Evolutionary conservation across 202 grass and related monocot genomes (phyloP).

Genomic region (Schoenoplectus triqueter): DNA sequence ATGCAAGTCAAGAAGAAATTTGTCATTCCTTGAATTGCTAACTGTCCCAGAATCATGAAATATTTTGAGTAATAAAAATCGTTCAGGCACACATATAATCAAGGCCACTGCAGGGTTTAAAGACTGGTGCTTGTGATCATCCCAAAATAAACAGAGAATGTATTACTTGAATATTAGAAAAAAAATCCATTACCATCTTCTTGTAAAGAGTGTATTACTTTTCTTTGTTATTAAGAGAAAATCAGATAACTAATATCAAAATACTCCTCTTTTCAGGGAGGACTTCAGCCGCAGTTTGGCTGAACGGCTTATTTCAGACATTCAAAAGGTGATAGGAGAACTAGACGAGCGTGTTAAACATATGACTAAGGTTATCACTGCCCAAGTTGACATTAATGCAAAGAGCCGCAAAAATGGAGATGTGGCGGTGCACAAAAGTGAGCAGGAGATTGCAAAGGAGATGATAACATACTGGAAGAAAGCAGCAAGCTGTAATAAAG

Average conservation of each 20-base stretch:
- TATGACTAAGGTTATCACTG: conserved; percentile 32
- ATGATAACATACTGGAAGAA: conserved; percentile 40
- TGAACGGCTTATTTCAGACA: conserved; percentile 55
- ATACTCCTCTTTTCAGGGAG: conserved; percentile 50
- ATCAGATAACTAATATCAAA: neutral
- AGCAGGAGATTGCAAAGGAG: conserved; percentile 46
- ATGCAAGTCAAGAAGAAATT: neutral
- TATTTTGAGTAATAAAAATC: neutral
- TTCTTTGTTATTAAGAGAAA: neutral
- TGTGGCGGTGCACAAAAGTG: conserved; percentile 45
- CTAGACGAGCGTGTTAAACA: conserved; percentile 47
- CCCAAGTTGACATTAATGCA: conserved; percentile 15
- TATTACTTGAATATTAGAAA: neutral
- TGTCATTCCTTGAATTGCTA: neutral
- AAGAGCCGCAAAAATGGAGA: neutral
- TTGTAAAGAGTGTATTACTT: neutral
- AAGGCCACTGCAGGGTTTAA: neutral
- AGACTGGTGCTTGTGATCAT: neutral
- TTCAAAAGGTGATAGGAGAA: conserved; percentile 61
- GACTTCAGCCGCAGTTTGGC: conserved; percentile 72
- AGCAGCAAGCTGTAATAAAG: conserved; percentile 47
- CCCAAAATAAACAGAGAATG: neutral
- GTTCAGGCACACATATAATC: neutral
- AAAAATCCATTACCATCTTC: neutral
- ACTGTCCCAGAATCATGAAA: neutral